Conservation (phyloP, 148 eudicot genomes). For the Rhododendron griersonianum region DNA sequence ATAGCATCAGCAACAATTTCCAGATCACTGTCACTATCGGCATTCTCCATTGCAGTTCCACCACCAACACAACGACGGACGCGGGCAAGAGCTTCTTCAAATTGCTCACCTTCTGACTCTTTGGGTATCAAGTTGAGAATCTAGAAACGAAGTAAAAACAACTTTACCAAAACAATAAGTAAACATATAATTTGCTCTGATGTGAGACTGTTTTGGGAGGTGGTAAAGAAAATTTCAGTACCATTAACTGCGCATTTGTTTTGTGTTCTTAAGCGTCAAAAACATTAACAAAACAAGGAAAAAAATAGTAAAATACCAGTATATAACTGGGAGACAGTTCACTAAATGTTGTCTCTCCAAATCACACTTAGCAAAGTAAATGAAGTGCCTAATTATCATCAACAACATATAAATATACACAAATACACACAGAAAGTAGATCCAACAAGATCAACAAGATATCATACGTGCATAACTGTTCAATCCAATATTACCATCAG, state of each 20-base stretch:
- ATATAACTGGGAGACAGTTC: background rate
- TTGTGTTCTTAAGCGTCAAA: background rate
- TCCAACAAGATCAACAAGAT: background rate
- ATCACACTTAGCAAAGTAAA: background rate
- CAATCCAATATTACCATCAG: background rate
- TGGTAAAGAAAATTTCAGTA: background rate
- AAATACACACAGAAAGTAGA: background rate
- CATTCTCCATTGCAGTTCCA: slow-evolving; percentile 56
- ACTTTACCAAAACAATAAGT: background rate
- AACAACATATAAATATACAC: background rate
- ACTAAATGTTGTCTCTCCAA: background rate
- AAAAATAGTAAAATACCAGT: background rate
- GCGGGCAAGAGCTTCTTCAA: slow-evolving; percentile 67
- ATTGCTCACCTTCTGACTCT: slow-evolving; percentile 59
- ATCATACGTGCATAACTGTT: background rate
- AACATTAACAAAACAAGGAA: background rate
- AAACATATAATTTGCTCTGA: background rate
- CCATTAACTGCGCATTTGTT: background rate
- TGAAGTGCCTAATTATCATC: background rate
- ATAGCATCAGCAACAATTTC: slow-evolving; percentile 74
- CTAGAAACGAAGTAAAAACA: slow-evolving; percentile 23
- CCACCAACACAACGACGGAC: slow-evolving; percentile 73
- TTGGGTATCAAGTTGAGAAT: slow-evolving; percentile 56
- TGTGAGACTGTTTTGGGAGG: background rate
- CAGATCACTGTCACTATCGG: slow-evolving; percentile 74